Conservation (phyloP, 345 rosid genomes). For the Stellera chamaejasme region DNA sequence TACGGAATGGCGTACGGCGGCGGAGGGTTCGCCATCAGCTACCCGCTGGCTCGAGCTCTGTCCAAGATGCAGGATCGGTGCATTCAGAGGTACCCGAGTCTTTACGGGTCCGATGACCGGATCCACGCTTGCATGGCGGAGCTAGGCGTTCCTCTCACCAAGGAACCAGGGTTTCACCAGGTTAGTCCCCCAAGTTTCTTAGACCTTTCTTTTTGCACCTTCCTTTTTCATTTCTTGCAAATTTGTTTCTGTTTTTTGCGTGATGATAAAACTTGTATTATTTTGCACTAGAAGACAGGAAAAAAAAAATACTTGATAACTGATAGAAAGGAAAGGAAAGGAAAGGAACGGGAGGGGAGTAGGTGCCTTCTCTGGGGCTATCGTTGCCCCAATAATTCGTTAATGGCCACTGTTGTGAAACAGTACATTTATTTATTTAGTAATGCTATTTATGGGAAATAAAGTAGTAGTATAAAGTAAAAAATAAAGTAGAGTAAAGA, state of each 20-base stretch:
- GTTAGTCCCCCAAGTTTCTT: conserved; percentile 24
- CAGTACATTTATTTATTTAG: too few species aligned
- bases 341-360: too few species aligned
- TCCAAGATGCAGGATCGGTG: conserved; percentile 63
- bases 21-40: conserved; percentile 84
- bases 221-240: not conserved
- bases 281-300: too few species aligned
- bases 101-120: conserved; percentile 83
- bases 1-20: conserved; percentile 87
- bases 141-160: conserved; percentile 78
- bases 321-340: too few species aligned
- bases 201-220: not conserved
- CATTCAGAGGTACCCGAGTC: conserved; percentile 38
- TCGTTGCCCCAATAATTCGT: too few species aligned
- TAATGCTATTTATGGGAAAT: too few species aligned
- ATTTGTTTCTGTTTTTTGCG: not conserved
- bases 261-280: too few species aligned
- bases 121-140: conserved; percentile 85
- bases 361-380: too few species aligned
- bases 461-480: too few species aligned
- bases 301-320: too few species aligned
- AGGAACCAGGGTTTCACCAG: conserved; percentile 81
- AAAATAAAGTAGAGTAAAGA: too few species aligned
- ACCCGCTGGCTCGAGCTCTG: conserved; percentile 50
- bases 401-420: too few species aligned